Percentiles rank a stretch among this genome's conserved stretches.
These are phyloP conservation scores for Didymella sp. DNA, from an alignment of 2,329 filamentous ascomycete genomes.

Conservation along the genomic window DNA sequence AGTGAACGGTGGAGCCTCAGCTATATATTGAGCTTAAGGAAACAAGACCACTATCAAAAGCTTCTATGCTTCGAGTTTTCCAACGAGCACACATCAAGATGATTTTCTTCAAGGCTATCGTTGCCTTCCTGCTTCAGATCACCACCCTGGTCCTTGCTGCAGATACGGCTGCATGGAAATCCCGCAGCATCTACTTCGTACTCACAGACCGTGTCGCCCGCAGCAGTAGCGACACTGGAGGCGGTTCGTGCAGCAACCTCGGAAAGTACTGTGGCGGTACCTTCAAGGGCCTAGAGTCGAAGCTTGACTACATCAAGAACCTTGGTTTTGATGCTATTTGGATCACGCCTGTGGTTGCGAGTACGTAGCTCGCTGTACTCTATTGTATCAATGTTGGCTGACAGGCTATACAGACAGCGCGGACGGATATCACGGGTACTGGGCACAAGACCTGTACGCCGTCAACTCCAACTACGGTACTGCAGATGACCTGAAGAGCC, in stretches of 20 bases:
- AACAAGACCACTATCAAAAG: not conserved
- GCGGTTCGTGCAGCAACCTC: slow-evolving; percentile 39
- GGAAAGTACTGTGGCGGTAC: slow-evolving; percentile 60
- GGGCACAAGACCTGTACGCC: slow-evolving; percentile 56
- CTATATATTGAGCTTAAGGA: slow-evolving; percentile 14
- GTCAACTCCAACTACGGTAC: slow-evolving; percentile 60
- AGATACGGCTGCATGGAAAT: slow-evolving; percentile 47
- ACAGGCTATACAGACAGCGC: slow-evolving; percentile 41
- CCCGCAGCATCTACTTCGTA: slow-evolving; percentile 48
- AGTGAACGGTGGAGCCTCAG: slow-evolving; percentile 4
- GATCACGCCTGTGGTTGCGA: slow-evolving; percentile 52
- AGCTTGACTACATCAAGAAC: slow-evolving; percentile 59
- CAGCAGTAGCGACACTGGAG: slow-evolving; percentile 43
- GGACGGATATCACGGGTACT: slow-evolving; percentile 60
- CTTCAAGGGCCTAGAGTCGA: slow-evolving; percentile 57
- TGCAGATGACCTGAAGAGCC: slow-evolving; percentile 55
- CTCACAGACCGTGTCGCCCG: slow-evolving; percentile 48
- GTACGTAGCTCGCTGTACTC: slow-evolving; percentile 22
- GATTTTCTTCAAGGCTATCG: slow-evolving; percentile 26
- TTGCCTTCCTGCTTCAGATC: slow-evolving; percentile 27
- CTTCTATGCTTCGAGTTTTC: not conserved
- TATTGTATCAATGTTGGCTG: not conserved
- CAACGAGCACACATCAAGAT: slow-evolving; percentile 16
- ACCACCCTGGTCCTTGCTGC: slow-evolving; percentile 35
- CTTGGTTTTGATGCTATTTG: slow-evolving; percentile 60